Base-by-base conservation (phyloP, 2,329 filamentous ascomycete genomes). In the Diaporthe batatas region DNA sequence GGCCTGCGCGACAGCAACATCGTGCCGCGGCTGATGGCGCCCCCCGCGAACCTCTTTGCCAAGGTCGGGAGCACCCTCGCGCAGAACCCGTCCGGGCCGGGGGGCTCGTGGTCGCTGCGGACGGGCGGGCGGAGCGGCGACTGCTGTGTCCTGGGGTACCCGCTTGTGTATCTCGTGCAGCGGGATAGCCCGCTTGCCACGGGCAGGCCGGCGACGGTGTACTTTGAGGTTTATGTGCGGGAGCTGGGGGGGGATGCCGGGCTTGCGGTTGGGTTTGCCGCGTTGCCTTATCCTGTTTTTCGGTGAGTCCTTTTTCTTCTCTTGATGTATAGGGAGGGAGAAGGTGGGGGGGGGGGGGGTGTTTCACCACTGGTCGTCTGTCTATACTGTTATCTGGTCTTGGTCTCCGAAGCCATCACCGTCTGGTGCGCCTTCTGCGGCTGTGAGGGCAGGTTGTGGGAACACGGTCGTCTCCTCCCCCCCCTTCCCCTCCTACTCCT, bases 211-310 rank as follows among this genome's bases (percentile, higher is more conserved):
- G 84, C 84, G 53, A 91, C 89, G 57, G 87, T 92, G 68, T 96
- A 95, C 85, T 96, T 92, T 80, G 93, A 96, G 79, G 47, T 44
- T 18, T 85, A 95, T 12, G 85, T 85, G 68, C 84, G 84, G 3
- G 77, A 53, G 23, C 18, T 68, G 47, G 68, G 64, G 12, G 16
- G 6, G 10, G 68, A 68, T 25, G 73, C 73, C 1, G 62, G 64
- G 25, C 83, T 95, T 1, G 92, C 91, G 0, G 79, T 96, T 12
- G 94, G 94, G 12, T 94, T 91, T 80, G 84, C 88, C 0, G 93
- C 93, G 1, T 88, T 92, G 62, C 94, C 94, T 10, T 96, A 95
- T 79, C 94, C 94, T 8, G 86, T 88, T 0, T 96, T 94, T 84
- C 88, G 94, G 57, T 59, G 36, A 59, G 57, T 59, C 6, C 18